Base-by-base conservation (phyloP, 2,329 filamentous ascomycete species). In the Elsinoe ampelina region DNA sequence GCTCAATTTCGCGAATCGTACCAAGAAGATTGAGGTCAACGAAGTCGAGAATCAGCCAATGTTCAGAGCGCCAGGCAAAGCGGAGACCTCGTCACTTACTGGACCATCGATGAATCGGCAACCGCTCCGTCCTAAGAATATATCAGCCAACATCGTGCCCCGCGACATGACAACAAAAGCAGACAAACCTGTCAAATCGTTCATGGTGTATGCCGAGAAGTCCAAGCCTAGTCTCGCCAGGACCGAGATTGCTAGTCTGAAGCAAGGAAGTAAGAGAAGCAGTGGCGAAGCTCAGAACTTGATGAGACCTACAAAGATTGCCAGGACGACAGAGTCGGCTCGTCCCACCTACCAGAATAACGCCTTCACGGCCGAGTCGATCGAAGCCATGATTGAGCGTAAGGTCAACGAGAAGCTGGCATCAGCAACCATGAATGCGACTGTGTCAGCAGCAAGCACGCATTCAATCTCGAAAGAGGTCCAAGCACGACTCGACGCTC, bases 1-100 rank as follows among this genome's bases (percentile, higher is more conserved):
- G 61, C 75, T 97, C 55, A 96, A 95, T 67, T 93, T 97, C 66
- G 93, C 91, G 66, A 96, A 93, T 54, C 82, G 92, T 10, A 95
- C 92, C 20, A 96, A 96, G 76, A 89, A 95, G 66, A 96, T 97
- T 63, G 92, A 97, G 70, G 86, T 95, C 10, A 85, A 89, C 52
- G 93, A 97, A 70, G 88, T 95, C 58, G 92, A 97, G 71, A 97
- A 97, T 66, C 90, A 96, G 67, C 86, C 95, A 3, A 85, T 95
- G 39, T 95, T 89, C 74, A 66, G 71, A 32, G 54, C 60, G 2
- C 61, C 60, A 17, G 70, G 68, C 15, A 67, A 67, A 52, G 68
- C 69, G 45, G 68, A 70, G 10, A 71, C 68, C 11, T 68, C 68
- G 12, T 66, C 66, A 55, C 60, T 70, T 43, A 57, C 64, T 12